phyloP scores from a whole-genome alignment of 495 filamentous ascomycete species.

The Daldinia vernicosa region DNA sequence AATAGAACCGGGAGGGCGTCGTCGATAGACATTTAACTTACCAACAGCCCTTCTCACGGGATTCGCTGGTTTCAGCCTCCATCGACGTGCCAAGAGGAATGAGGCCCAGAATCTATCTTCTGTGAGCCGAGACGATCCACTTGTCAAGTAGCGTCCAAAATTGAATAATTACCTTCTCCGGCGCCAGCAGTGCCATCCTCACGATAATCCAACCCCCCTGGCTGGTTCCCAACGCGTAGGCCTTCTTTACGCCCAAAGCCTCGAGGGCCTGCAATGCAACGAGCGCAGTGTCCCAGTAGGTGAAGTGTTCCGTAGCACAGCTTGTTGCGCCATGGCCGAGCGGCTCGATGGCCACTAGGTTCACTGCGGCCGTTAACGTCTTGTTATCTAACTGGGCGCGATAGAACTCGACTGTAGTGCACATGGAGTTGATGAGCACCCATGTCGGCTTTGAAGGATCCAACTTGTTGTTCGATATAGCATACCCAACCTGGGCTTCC shows the following conservation, averaged over 20 bases:
- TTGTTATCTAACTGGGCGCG: constrained; percentile 57
- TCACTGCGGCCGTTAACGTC: constrained; percentile 55
- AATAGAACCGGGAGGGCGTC: neutral
- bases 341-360: constrained; percentile 65
- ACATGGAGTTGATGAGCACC: constrained; percentile 68
- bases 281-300: constrained; percentile 65
- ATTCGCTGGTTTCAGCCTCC: constrained; percentile 66
- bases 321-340: constrained; percentile 64
- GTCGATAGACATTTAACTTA: constrained; percentile 3
- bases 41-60: constrained; percentile 65
- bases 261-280: constrained; percentile 59
- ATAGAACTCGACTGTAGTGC: constrained; percentile 63
- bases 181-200: constrained; percentile 67
- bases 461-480: constrained; percentile 52
- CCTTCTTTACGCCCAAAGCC: constrained; percentile 62
- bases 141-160: neutral
- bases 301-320: constrained; percentile 56
- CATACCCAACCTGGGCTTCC: constrained; percentile 63
- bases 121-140: constrained; percentile 4
- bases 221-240: constrained; percentile 67
- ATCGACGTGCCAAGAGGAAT: constrained; percentile 70
- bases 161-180: constrained; percentile 54
- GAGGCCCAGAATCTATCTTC: constrained; percentile 62
- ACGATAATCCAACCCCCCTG: constrained; percentile 71
- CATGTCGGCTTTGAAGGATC: constrained; percentile 66